phyloP scores from a whole-genome alignment of 1,284 basidiomycete genomes.

The Moesziomyces sp. region DNA sequence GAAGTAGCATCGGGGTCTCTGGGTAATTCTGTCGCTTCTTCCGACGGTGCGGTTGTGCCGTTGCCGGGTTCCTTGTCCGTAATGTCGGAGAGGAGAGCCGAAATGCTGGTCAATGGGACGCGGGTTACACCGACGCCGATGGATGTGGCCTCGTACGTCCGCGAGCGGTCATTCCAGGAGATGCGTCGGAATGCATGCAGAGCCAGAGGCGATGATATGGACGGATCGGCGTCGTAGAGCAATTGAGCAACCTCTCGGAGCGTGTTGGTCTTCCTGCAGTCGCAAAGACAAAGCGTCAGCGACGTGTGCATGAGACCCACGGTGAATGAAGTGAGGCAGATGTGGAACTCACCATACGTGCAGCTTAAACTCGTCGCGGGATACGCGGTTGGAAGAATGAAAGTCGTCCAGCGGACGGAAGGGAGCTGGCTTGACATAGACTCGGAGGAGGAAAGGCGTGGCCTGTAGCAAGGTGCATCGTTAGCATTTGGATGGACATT shows the following conservation, averaged over 20 bases:
- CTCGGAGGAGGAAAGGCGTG: slow-evolving; percentile 39
- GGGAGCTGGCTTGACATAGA: slow-evolving; percentile 38
- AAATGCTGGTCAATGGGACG: slow-evolving; percentile 27
- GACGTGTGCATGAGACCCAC: background rate
- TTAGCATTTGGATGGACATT: too few relatives aligned
- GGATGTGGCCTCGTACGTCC: slow-evolving; percentile 20
- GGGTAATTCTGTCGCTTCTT: background rate
- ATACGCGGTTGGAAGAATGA: slow-evolving; percentile 6
- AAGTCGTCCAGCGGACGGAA: slow-evolving; percentile 48
- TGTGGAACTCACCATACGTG: slow-evolving; percentile 50
- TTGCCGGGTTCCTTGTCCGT: slow-evolving; percentile 17
- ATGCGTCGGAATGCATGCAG: slow-evolving; percentile 53
- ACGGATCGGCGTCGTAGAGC: slow-evolving; percentile 48
- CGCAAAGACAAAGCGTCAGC: background rate
- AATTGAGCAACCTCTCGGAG: slow-evolving; percentile 55
- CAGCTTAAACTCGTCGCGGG: slow-evolving; percentile 45
- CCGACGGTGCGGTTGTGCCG: slow-evolving; percentile 9
- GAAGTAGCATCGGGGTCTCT: background rate
- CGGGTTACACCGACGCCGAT: slow-evolving; percentile 50
- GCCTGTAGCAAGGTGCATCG: slow-evolving; percentile 15
- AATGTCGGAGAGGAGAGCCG: slow-evolving; percentile 26
- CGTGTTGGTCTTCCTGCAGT: slow-evolving; percentile 55
- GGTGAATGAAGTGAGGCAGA: background rate
- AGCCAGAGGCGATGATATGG: slow-evolving; percentile 42
- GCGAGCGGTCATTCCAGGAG: slow-evolving; percentile 15